These are phyloP conservation scores for Myxozyma lipomycoides DNA, from an alignment of 805 yeast species.

Conservation along the genomic window DNA sequence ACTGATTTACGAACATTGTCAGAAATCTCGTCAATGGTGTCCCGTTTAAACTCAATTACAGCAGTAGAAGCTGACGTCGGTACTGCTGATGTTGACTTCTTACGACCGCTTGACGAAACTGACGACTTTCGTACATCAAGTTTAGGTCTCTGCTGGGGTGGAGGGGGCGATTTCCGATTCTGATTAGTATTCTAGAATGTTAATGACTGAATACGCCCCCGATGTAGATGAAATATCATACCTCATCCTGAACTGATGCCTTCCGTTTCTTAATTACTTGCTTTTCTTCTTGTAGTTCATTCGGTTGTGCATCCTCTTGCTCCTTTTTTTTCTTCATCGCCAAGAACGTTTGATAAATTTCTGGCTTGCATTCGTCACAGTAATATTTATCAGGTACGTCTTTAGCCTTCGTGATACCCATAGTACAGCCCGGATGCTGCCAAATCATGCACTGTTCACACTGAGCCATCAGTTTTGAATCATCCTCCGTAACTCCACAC, in stretches of 20 bases:
- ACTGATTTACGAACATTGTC: constrained; percentile 49
- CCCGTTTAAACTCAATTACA: neutral
- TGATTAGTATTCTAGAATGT: too few species aligned
- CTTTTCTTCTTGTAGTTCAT: constrained; percentile 16
- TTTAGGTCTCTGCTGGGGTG: neutral
- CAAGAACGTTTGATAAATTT: constrained; percentile 15
- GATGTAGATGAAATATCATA: too few species aligned
- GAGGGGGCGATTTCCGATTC: neutral
- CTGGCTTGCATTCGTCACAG: constrained; percentile 52
- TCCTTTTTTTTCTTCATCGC: constrained; percentile 7
- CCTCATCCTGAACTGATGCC: neutral
- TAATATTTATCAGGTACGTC: constrained; percentile 51
- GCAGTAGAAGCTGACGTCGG: neutral
- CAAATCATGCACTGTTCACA: constrained; percentile 63
- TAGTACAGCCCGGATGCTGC: constrained; percentile 67
- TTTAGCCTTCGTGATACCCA: constrained; percentile 42
- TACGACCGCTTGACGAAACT: neutral
- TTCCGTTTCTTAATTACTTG: neutral
- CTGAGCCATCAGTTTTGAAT: constrained; percentile 51
- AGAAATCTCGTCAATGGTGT: constrained; percentile 9
- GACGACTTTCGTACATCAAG: neutral
- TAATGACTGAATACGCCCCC: too few species aligned
- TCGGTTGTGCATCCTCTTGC: constrained; percentile 20
- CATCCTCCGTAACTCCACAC: constrained; percentile 36
- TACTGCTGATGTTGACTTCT: constrained; percentile 3